A percentile compares a stretch with the other conserved stretches of the same genome.
phyloP scores from a whole-genome alignment of 495 filamentous ascomycete genomes.

The Delitschia confertaspora region DNA sequence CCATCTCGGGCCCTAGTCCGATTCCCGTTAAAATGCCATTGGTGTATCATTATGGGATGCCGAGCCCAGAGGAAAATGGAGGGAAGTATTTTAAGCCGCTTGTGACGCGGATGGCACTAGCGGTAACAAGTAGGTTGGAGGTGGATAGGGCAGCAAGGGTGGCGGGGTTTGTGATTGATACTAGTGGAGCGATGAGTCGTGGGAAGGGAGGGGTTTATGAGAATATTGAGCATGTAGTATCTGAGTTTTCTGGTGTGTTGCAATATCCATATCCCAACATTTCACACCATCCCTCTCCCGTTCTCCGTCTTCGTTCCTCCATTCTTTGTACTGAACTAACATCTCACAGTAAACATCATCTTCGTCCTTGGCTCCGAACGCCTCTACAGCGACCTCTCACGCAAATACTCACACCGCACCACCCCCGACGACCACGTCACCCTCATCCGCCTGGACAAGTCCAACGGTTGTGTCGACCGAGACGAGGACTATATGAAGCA shows the following conservation, averaged over 20 bases:
- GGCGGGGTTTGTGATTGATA: slow-evolving; percentile 80
- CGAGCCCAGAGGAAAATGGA: slow-evolving; percentile 65
- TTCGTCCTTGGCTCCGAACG: slow-evolving; percentile 78
- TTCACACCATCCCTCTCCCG: neutral
- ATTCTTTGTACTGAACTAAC: slow-evolving; percentile 6
- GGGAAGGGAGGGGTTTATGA: slow-evolving; percentile 58
- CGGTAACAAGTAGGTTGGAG: slow-evolving; percentile 67
- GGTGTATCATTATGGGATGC: slow-evolving; percentile 80
- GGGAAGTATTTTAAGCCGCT: slow-evolving; percentile 67
- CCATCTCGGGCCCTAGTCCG: slow-evolving; percentile 78
- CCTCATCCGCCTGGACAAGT: slow-evolving; percentile 73
- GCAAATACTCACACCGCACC: slow-evolving; percentile 59
- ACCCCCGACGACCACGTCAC: slow-evolving; percentile 58
- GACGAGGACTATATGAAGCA: slow-evolving; percentile 66
- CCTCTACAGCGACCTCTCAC: slow-evolving; percentile 66
- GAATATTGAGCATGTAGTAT: slow-evolving; percentile 69
- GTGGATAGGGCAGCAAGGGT: slow-evolving; percentile 62
- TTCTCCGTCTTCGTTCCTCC: neutral
- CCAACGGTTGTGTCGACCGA: slow-evolving; percentile 76
- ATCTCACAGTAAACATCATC: slow-evolving; percentile 56
- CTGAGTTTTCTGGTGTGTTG: slow-evolving; percentile 68
- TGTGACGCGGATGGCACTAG: slow-evolving; percentile 66
- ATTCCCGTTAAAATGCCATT: slow-evolving; percentile 86
- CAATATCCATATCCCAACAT: slow-evolving; percentile 5
- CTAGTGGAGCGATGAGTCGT: slow-evolving; percentile 57